Evolutionary conservation across 2,329 filamentous ascomycete species (phyloP).

Genomic region (Rhytidhysteron rufulum): DNA sequence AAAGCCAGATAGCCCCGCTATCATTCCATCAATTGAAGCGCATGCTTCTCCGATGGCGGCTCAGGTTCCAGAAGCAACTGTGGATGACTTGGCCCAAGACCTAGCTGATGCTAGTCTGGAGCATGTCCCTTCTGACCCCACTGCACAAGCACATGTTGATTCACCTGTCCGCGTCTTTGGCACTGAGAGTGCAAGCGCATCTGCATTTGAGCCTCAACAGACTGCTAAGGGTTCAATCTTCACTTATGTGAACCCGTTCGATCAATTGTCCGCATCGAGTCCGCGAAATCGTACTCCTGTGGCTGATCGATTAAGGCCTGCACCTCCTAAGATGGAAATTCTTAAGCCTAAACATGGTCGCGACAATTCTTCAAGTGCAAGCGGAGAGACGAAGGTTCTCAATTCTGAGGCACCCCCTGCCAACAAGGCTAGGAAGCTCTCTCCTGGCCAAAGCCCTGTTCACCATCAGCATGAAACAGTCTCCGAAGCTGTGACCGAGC

Average conservation of each 20-base stretch:
- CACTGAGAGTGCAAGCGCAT: constrained; percentile 39
- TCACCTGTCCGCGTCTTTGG: constrained; percentile 33
- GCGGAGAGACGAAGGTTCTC: constrained; percentile 10
- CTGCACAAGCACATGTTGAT: constrained; percentile 21
- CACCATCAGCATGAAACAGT: constrained; percentile 56
- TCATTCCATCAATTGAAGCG: constrained; percentile 21
- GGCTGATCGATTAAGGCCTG: constrained; percentile 11
- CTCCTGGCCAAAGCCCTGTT: constrained; percentile 11
- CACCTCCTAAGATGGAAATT: constrained; percentile 39
- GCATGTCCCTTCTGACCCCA: constrained; percentile 29
- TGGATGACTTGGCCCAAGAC: constrained; percentile 43
- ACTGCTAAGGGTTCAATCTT: constrained; percentile 50
- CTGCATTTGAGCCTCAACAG: constrained; percentile 30
- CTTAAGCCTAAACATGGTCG: constrained; percentile 41
- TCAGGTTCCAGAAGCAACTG: constrained; percentile 39
- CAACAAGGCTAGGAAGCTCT: constrained; percentile 35
- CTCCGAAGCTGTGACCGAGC: constrained; percentile 63
- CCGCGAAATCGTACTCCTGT: constrained; percentile 49
- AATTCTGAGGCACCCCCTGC: constrained; percentile 14
- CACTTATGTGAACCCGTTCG: constrained; percentile 70
- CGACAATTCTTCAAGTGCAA: constrained; percentile 32
- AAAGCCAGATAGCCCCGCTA: constrained; percentile 25
- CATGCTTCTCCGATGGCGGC: constrained; percentile 25
- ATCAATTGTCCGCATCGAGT: constrained; percentile 64
- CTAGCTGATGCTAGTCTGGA: constrained; percentile 44